Conservation (phyloP, 2,329 filamentous ascomycete genomes). For the Cercospora canescens region DNA sequence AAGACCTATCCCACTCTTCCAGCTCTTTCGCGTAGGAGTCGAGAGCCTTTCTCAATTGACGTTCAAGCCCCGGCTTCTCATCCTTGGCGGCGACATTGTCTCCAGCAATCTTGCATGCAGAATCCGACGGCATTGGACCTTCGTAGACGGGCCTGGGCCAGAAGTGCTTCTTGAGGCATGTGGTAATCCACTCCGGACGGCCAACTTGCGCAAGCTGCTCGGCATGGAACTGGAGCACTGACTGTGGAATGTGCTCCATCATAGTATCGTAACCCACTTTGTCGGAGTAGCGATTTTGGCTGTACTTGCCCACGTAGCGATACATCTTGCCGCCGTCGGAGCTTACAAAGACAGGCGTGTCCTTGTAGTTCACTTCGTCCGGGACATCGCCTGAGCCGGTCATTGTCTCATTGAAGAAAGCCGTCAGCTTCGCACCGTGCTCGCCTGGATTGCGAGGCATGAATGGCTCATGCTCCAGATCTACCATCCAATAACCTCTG, state of each 20-base stretch:
- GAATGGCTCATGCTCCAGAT: constrained; percentile 42
- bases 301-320: constrained; percentile 49
- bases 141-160: constrained; percentile 44
- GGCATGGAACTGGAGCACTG: constrained; percentile 41
- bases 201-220: constrained; percentile 36
- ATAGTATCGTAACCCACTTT: constrained; percentile 46
- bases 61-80: constrained; percentile 16
- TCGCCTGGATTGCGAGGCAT: constrained; percentile 41
- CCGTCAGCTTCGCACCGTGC: constrained; percentile 49
- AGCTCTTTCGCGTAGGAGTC: constrained; percentile 37
- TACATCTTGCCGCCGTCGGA: constrained; percentile 32
- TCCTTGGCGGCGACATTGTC: constrained; percentile 5
- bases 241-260: constrained; percentile 38
- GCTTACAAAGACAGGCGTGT: constrained; percentile 46
- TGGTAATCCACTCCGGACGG: constrained; percentile 46
- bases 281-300: constrained; percentile 46
- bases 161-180: constrained; percentile 43
- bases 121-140: constrained; percentile 35
- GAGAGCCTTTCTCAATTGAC: constrained; percentile 36
- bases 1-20: constrained; percentile 43
- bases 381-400: constrained; percentile 29
- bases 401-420: constrained; percentile 45
- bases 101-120: constrained; percentile 16
- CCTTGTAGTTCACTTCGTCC: constrained; percentile 31
- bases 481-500: constrained; percentile 45